These are phyloP conservation scores for Castanopsis chinensis DNA, from an alignment of 306 rosid genomes.

Conservation along the genomic window DNA sequence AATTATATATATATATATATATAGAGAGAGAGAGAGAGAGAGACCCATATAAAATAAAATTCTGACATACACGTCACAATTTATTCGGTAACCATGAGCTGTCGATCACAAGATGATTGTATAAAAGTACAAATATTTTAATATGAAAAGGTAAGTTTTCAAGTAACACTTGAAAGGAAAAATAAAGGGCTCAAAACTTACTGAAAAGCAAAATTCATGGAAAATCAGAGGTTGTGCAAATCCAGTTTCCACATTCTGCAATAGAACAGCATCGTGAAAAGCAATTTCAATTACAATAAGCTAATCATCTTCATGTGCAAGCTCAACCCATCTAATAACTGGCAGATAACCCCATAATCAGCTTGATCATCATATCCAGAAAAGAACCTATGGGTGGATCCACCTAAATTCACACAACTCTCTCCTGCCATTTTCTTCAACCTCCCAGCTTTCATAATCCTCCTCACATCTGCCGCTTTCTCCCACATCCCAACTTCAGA, in stretches of 20 bases:
- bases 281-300: conserved; percentile 19
- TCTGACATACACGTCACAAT: background rate
- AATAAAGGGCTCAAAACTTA: background rate
- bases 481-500: conserved; percentile 93
- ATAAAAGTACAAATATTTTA: background rate
- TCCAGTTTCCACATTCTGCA: conserved; percentile 16
- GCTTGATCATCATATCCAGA: conserved; percentile 57
- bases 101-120: background rate
- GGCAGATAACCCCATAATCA: conserved; percentile 32
- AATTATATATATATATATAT: too few relatives aligned
- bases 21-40: too few relatives aligned
- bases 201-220: background rate
- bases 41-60: too few relatives aligned
- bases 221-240: background rate
- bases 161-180: background rate
- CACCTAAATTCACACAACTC: conserved; percentile 73
- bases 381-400: conserved; percentile 54
- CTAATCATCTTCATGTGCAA: conserved; percentile 61
- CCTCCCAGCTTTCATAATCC: conserved; percentile 59
- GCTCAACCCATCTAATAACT: conserved; percentile 59
- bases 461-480: conserved; percentile 64
- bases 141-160: background rate
- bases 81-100: background rate
- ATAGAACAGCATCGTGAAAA: conserved; percentile 3
- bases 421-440: conserved; percentile 83